phyloP scores from a whole-genome alignment of 345 rosid species.

The Streptanthus diversifolius region DNA sequence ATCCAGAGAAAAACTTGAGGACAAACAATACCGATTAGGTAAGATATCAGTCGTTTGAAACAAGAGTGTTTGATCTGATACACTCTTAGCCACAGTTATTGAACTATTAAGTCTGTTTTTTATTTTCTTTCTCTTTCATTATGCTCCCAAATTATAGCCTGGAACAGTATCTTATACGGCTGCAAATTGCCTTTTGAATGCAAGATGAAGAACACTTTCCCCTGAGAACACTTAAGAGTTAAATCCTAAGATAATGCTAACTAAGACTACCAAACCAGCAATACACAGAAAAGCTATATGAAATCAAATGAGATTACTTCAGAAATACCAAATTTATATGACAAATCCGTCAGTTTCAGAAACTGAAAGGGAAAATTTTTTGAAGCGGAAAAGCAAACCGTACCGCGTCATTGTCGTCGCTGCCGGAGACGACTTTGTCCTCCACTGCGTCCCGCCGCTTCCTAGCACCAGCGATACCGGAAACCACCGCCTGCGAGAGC shows the following conservation, averaged over 20 bases:
- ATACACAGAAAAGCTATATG: neutral
- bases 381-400: neutral
- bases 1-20: neutral
- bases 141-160: neutral
- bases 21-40: neutral
- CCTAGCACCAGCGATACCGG: slow-evolving; percentile 33
- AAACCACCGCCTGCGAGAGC: slow-evolving; percentile 27
- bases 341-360: slow-evolving; percentile 2
- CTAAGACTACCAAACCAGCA: neutral
- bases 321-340: neutral
- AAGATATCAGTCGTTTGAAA: neutral
- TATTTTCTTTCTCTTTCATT: neutral
- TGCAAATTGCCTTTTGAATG: too few relatives aligned
- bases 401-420: slow-evolving; percentile 52
- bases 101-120: neutral
- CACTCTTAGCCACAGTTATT: neutral
- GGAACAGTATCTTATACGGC: too few relatives aligned
- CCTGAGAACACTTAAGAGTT: neutral
- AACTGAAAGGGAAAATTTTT: neutral
- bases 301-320: neutral
- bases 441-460: slow-evolving; percentile 50
- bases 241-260: neutral
- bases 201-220: neutral
- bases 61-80: neutral
- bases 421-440: slow-evolving; percentile 42